Percentiles rank a stretch among this genome's conserved stretches.
Conservation (phyloP, 495 filamentous ascomycete species). For the Cercophora sp. region DNA sequence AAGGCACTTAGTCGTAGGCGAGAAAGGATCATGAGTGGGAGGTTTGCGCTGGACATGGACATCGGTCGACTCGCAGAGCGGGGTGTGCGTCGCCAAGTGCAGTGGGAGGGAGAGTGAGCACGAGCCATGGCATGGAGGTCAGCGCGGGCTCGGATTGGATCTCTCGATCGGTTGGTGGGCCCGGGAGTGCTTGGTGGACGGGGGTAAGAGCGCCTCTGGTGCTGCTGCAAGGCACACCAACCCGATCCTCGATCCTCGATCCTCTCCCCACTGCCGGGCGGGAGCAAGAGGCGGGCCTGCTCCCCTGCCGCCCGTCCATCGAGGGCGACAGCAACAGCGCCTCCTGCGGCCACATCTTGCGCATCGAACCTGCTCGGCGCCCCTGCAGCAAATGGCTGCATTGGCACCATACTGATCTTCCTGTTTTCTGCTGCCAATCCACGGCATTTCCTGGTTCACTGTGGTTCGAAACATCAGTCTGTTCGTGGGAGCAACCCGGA, state of each 20-base stretch:
- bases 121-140: not conserved
- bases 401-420: not conserved
- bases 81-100: no score
- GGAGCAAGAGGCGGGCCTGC: not conserved
- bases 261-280: not conserved
- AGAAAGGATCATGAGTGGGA: no score
- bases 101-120: not conserved
- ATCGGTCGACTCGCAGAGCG: not conserved
- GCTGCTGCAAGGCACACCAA: constrained; percentile 14
- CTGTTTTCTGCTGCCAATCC: not conserved
- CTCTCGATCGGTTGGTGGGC: constrained; percentile 3
- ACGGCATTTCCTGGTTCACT: constrained; percentile 2
- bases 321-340: not conserved
- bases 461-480: constrained; percentile 5
- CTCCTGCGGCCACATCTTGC: not conserved
- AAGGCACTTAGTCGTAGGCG: no score
- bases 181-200: constrained; percentile 1
- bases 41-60: no score
- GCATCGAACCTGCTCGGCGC: no score
- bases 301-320: no score
- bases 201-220: no score
- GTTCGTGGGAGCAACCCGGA: constrained; percentile 8
- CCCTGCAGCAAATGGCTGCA: not conserved
- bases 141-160: not conserved
- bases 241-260: constrained; percentile 11